A percentile compares a stretch with the other conserved stretches of the same genome.
Conservation (phyloP, 768 basidiomycete genomes). For the Tylopilus plumbeoviolaceoides region DNA sequence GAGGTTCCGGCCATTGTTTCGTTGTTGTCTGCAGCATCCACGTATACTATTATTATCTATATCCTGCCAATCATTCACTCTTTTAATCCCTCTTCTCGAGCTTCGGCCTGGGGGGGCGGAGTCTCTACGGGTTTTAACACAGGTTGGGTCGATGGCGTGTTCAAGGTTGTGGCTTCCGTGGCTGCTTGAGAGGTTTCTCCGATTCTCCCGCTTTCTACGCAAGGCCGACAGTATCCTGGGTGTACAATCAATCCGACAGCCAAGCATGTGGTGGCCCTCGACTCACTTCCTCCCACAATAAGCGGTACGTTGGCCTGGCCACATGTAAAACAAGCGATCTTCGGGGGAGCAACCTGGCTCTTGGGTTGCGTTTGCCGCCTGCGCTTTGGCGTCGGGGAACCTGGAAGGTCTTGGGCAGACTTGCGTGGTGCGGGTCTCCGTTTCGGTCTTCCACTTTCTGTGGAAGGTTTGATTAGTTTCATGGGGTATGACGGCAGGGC, state of each 20-base stretch:
- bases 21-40: background rate
- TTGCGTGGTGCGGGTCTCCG: conserved; percentile 35
- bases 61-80: background rate
- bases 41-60: conserved; percentile 13
- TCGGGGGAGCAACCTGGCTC: conserved; percentile 33
- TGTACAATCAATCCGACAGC: background rate
- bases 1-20: background rate
- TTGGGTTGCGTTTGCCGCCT: conserved; percentile 37
- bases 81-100: background rate
- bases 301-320: conserved; percentile 67
- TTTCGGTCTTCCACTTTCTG: conserved; percentile 33
- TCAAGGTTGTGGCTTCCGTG: background rate
- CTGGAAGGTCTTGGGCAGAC: conserved; percentile 20
- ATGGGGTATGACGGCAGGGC: conserved; percentile 46
- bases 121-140: background rate
- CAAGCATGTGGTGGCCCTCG: background rate
- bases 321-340: conserved; percentile 57
- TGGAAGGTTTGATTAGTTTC: conserved; percentile 55
- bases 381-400: conserved; percentile 35
- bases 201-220: conserved; percentile 52
- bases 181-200: conserved; percentile 28
- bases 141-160: conserved; percentile 1
- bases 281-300: conserved; percentile 72
- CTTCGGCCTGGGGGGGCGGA: background rate
- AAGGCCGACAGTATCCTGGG: conserved; percentile 65